A percentile compares a stretch with the other conserved stretches of the same genome.
phyloP scores from a whole-genome alignment of 495 filamentous ascomycete species.

The Xylaria curta region DNA sequence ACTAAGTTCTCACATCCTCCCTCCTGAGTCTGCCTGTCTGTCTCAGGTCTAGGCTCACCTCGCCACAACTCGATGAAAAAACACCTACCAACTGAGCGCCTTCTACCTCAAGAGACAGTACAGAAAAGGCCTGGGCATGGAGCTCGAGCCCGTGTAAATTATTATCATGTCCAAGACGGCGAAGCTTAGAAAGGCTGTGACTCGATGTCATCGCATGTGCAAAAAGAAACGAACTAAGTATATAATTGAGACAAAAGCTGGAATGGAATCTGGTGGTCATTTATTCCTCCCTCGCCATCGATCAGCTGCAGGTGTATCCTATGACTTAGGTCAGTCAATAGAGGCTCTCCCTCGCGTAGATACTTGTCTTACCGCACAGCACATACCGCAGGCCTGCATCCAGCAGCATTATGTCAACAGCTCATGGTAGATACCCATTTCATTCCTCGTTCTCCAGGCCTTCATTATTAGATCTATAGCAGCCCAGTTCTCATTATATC shows the following conservation, averaged over 20 bases:
- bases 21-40: conserved; percentile 1
- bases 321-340: neutral
- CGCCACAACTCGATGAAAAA: neutral
- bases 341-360: neutral
- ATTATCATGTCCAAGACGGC: neutral
- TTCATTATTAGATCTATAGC: neutral
- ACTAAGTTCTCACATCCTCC: neutral
- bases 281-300: neutral
- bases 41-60: neutral
- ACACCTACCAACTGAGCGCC: too few relatives aligned
- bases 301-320: neutral
- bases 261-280: neutral
- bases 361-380: neutral
- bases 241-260: neutral
- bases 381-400: neutral
- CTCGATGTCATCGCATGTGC: neutral
- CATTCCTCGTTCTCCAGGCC: neutral
- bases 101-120: too few relatives aligned
- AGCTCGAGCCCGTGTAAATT: neutral
- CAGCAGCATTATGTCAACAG: neutral
- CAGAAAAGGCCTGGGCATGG: neutral
- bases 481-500: neutral
- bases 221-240: neutral
- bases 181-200: neutral
- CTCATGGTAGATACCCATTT: neutral